Conservation (phyloP, 345 rosid species). For the Populus pruinosa region DNA sequence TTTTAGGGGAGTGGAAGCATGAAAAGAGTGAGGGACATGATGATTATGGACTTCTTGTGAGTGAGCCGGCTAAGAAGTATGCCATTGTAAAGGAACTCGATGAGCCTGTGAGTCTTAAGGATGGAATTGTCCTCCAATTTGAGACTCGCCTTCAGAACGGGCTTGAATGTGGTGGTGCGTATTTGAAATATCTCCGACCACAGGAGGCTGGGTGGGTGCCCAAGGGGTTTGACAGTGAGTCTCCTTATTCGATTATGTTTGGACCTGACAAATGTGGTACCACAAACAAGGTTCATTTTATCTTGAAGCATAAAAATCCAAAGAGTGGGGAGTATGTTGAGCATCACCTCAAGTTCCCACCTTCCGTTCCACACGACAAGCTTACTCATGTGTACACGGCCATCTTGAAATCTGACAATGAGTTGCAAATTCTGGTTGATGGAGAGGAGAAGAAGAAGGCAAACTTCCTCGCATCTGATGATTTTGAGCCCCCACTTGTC, state of each 20-base stretch:
- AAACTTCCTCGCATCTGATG: slow-evolving; percentile 60
- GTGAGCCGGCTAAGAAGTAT: slow-evolving; percentile 70
- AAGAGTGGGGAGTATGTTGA: slow-evolving; percentile 77
- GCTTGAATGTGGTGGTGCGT: slow-evolving; percentile 91
- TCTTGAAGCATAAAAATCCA: slow-evolving; percentile 83
- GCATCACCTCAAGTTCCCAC: slow-evolving; percentile 78
- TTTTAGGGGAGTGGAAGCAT: slow-evolving; percentile 74
- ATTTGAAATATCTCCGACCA: slow-evolving; percentile 70
- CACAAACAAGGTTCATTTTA: slow-evolving; percentile 89
- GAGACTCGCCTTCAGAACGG: slow-evolving; percentile 79
- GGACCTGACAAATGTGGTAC: slow-evolving; percentile 90
- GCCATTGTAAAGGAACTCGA: slow-evolving; percentile 74
- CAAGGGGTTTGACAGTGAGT: slow-evolving; percentile 60
- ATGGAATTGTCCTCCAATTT: slow-evolving; percentile 68
- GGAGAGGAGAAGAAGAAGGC: slow-evolving; percentile 84
- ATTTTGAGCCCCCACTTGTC: slow-evolving; percentile 76
- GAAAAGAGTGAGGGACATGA: slow-evolving; percentile 83
- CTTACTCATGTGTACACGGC: slow-evolving; percentile 82
- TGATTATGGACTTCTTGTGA: slow-evolving; percentile 80
- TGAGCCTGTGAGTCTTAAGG: slow-evolving; percentile 55
- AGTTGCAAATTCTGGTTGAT: slow-evolving; percentile 58
- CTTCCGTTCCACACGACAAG: slow-evolving; percentile 77
- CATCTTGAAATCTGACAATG: slow-evolving; percentile 67
- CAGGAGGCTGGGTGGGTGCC: slow-evolving; percentile 75
- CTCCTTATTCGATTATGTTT: slow-evolving; percentile 85